Percentiles rank a stretch among this genome's conserved stretches.
Conservation (phyloP, 1,284 basidiomycete genomes). For the Cryptococcus sp. region DNA sequence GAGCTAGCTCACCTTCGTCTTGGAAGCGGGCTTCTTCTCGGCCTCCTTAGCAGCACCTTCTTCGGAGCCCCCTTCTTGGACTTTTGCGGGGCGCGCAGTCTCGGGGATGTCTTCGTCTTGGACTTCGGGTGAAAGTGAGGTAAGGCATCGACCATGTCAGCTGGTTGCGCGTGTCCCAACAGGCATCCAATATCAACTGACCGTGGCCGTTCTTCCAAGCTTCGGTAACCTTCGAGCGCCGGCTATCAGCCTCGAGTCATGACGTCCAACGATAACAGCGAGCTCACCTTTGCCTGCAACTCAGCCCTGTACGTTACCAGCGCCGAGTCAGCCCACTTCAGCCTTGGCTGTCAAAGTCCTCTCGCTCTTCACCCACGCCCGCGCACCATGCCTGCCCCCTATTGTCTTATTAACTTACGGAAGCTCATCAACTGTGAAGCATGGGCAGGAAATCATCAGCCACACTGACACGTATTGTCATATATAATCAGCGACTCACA, state of each 20-base stretch:
- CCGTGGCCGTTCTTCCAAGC: slow-evolving; percentile 67
- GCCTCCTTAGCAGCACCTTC: slow-evolving; percentile 5
- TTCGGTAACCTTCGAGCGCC: slow-evolving; percentile 53
- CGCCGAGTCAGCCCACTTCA: no score
- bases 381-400: not conserved
- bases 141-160: slow-evolving; percentile 54
- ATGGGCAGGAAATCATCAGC: slow-evolving; percentile 3
- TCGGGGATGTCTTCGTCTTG: slow-evolving; percentile 70
- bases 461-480: not conserved
- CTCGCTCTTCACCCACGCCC: not conserved
- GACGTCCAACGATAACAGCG: not conserved
- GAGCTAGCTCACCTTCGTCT: slow-evolving; percentile 1
- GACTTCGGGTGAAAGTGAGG: not conserved
- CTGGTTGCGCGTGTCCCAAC: not conserved
- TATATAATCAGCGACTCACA: slow-evolving; percentile 19
- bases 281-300: slow-evolving; percentile 53
- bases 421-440: slow-evolving; percentile 42
- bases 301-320: slow-evolving; percentile 7
- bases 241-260: not conserved
- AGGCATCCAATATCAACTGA: slow-evolving; percentile 9
- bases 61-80: slow-evolving; percentile 12
- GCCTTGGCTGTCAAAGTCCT: no score
- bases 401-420: slow-evolving; percentile 19
- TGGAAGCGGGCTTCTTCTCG: slow-evolving; percentile 8
- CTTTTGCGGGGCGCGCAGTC: slow-evolving; percentile 53